Conservation (phyloP, 305 asterid species). For the Fraxinus albicans region DNA sequence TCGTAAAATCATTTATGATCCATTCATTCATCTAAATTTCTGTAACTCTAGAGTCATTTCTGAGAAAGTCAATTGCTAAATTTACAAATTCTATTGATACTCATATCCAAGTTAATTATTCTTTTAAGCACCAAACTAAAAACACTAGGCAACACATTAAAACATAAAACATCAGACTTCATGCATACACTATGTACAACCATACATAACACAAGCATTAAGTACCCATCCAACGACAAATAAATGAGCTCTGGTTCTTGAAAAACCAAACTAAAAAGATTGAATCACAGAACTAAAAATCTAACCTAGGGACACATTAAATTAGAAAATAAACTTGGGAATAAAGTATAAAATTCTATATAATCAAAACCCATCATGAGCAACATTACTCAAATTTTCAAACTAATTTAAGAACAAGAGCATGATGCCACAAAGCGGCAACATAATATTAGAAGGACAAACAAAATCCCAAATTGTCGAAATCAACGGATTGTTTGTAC, state of each 20-base stretch:
- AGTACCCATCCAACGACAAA: slow-evolving; percentile 15
- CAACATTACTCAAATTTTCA: not conserved
- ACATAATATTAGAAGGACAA: not conserved
- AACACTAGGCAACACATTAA: no score
- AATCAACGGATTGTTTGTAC: no score
- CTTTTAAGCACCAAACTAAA: not conserved
- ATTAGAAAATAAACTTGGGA: not conserved
- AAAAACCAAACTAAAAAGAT: slow-evolving; percentile 1
- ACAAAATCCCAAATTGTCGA: not conserved
- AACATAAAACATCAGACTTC: not conserved
- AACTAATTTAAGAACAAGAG: slow-evolving; percentile 15
- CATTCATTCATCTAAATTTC: not conserved
- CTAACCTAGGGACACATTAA: not conserved
- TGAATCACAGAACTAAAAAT: not conserved
- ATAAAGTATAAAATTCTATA: not conserved
- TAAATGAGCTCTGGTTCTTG: slow-evolving; percentile 10
- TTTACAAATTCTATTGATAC: not conserved
- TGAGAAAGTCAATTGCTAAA: not conserved
- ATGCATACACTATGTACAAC: slow-evolving; percentile 17
- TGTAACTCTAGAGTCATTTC: not conserved
- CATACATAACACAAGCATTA: slow-evolving; percentile 9
- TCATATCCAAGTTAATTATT: not conserved
- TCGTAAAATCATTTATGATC: not conserved
- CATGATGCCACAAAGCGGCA: not conserved
- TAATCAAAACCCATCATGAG: slow-evolving; percentile 9